Percentiles rank a stretch among this genome's conserved stretches.
phyloP scores from a whole-genome alignment of 305 asterid species.

The Rubia balearica region DNA sequence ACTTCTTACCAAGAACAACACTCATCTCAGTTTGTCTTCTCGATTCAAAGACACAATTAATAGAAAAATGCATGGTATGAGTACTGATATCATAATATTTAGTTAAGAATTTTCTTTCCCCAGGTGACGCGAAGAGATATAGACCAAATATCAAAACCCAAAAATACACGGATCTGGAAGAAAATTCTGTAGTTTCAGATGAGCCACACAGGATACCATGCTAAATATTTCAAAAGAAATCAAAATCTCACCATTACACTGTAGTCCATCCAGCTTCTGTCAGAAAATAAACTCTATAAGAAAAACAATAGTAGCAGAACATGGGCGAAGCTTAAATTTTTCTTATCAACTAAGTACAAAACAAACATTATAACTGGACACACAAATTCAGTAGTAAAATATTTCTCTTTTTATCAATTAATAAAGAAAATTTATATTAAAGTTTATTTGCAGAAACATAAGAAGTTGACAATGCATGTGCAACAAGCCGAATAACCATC shows the following conservation, averaged over 20 bases:
- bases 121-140: not conserved
- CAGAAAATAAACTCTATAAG: slow-evolving; percentile 10
- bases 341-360: not conserved
- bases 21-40: not conserved
- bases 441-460: not conserved
- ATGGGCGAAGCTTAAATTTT: not conserved
- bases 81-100: not conserved
- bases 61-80: not conserved
- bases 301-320: slow-evolving; percentile 5
- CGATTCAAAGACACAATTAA: not conserved
- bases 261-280: slow-evolving; percentile 2
- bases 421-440: not conserved
- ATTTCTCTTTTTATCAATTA: not conserved
- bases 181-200: not conserved
- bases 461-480: not conserved
- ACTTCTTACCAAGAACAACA: not conserved
- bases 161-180: not conserved
- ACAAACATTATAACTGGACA: not conserved
- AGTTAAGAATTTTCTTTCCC: not conserved
- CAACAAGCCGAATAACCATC: not conserved
- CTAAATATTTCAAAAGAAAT: not conserved
- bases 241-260: slow-evolving; percentile 4
- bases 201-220: not conserved
- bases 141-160: not conserved
- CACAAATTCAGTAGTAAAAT: not conserved